Evolutionary conservation across 257 asterid genomes (phyloP), one percentile per base, ranked within the genome.

Genomic region (Lithospermum erythrorhizon): DNA sequence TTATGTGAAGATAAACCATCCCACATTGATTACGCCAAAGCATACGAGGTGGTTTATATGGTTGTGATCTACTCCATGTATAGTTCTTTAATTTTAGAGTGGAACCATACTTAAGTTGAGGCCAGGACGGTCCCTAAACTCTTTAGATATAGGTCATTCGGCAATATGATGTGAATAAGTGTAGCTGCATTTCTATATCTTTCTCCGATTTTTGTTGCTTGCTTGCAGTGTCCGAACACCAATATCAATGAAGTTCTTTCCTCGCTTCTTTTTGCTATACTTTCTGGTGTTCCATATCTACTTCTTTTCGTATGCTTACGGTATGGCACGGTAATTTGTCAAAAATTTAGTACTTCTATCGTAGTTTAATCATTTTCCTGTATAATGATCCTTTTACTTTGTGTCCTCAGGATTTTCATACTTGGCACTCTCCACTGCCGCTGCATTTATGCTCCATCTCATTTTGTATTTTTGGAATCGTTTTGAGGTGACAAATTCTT

Each of bases 381-480:
- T 66, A 22, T 20, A 27, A 7, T 27, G 27, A 35, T 45, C 41
- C 32, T 53, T 21, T 20, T 63, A 7, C 41, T 52, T 29, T 69
- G 30, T 62, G 21, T 30, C 30, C 21, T 65, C 82, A 93, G 98
- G 98, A 32, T 93, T 93, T 79, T 88, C 97, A 59, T 93, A 93
- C 83, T 81, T 93, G 67, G 98, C 98, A 57, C 95, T 93, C 69
- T 86, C 97, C 19, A 83, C 98, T 65, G 77, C 96, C 58, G 95
- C 97, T 45, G 95, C 98, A 53, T 93, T 93, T 70, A 87, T 93
- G 97, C 95, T 88, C 67, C 98, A 93, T 68, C 98, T 93, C 71
- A 79, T 89, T 68, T 89, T 93, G 55, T 93, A 88, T 74, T 93
- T 93, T 66, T 93, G 98, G 98, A 93, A 93, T 77, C 87, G 95